Evolutionary conservation across 805 yeast genomes (phyloP), one percentile per base, ranked within the genome.

Genomic region (Kazachstania psychrophila): DNA sequence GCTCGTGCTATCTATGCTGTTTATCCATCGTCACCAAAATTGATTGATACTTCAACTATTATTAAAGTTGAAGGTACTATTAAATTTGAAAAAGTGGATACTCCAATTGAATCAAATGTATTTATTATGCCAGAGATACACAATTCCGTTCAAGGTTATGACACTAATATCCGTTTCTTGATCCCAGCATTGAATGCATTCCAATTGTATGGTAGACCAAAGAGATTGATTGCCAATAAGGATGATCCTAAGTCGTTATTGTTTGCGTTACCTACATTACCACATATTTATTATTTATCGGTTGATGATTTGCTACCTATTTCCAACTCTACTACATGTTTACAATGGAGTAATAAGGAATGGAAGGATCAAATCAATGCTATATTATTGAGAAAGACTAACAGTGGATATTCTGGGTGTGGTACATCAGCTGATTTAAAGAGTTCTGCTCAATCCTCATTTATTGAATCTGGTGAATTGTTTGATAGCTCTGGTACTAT

Each of bases 1-100:
- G 89, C 92, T 1, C 61, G 72, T 34, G 74, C 86, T 6, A 78
- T 85, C 15, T 79, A 81, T 46, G 96, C 98, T 0, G 77, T 88
- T n/a, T 92, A 86, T 59, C 98, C 98, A 10, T 87, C 84, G 51
- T 71, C 87, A 33, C 78, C 79, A 18, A 65, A 74, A 43, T 72
- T 89, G 43, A 82, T 92, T 44, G 95, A 89, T 61, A 77, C 77
- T 42, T 77, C 89, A 36, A 85, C 96, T 2, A 77, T 92, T 72
- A 72, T 89, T 54, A 92, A 92, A 55, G 58, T 89, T 37, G 96
- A 88, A 54, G 96, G 96, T 33, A 67, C 72, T 28, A 84, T 88
- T 23, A 62, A 68, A 37, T 80, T 80, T 45, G 71, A 72, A 37
- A 65, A 66, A 39, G 64, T 67, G 26, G 70, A 69, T 13, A 57